These are phyloP conservation scores for Quercus mongolica DNA, from an alignment of 306 rosid genomes.

Conservation along the genomic window DNA sequence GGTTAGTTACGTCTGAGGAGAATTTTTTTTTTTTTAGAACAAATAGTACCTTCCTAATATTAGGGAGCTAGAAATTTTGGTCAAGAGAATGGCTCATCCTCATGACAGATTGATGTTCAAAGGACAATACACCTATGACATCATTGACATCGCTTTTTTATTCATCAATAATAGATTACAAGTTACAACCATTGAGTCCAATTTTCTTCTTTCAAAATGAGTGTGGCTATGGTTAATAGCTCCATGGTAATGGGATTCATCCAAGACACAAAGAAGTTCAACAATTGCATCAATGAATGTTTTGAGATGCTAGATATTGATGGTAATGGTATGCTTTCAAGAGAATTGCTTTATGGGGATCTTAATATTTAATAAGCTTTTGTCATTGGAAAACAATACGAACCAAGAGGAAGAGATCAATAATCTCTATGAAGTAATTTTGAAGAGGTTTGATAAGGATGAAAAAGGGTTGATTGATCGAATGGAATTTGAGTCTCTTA, in stretches of 20 bases:
- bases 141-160: too few relatives aligned
- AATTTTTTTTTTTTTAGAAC: too few relatives aligned
- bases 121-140: too few relatives aligned
- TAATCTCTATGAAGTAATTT: conserved; percentile 12
- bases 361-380: not conserved
- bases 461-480: conserved; percentile 35
- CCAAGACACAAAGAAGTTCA: conserved; percentile 30
- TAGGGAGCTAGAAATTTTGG: too few relatives aligned
- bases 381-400: conserved; percentile 39
- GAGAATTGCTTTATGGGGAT: conserved; percentile 25
- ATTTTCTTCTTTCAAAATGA: conserved; percentile 26
- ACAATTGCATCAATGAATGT: conserved; percentile 33
- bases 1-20: too few relatives aligned
- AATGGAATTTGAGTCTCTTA: conserved; percentile 35
- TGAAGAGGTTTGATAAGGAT: conserved; percentile 49
- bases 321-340: conserved; percentile 41
- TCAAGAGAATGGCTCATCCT: too few relatives aligned
- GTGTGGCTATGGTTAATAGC: conserved; percentile 36
- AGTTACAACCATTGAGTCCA: not conserved
- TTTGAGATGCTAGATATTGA: conserved; percentile 35
- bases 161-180: too few relatives aligned
- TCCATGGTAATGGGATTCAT: conserved; percentile 36
- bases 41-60: too few relatives aligned
- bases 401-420: conserved; percentile 21
- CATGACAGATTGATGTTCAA: too few relatives aligned